A percentile compares a stretch with the other conserved stretches of the same genome.
phyloP scores from a whole-genome alignment of 179 eudicot species.

The Sideroxylon spinosum region DNA sequence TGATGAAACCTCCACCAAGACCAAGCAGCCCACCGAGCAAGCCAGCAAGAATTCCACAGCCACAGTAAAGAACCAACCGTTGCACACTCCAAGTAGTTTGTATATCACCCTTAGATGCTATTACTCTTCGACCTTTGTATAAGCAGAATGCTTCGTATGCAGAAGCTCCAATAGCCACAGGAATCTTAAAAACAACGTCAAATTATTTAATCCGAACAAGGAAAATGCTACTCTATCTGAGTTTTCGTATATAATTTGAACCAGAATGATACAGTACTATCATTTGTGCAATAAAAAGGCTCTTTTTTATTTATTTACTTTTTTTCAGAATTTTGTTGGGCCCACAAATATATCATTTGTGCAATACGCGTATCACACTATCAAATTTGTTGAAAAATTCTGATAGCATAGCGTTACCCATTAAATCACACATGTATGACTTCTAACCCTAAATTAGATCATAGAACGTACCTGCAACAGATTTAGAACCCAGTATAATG shows the following conservation, averaged over 20 bases:
- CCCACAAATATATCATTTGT: too few relatives aligned
- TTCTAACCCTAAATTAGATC: background rate
- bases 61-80: conserved; percentile 42
- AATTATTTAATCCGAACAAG: too few relatives aligned
- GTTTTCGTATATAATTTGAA: too few relatives aligned
- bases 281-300: too few relatives aligned
- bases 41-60: conserved; percentile 49
- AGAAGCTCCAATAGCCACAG: conserved; percentile 53
- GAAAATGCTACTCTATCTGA: too few relatives aligned
- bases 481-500: conserved; percentile 40
- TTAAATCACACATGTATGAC: background rate
- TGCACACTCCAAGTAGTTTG: conserved; percentile 33
- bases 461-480: conserved; percentile 43
- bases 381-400: too few relatives aligned
- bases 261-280: too few relatives aligned
- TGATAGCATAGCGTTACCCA: too few relatives aligned
- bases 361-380: too few relatives aligned
- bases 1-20: conserved; percentile 67
- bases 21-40: conserved; percentile 67
- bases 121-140: conserved; percentile 45
- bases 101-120: conserved; percentile 41
- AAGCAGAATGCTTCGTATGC: conserved; percentile 48
- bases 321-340: background rate
- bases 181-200: conserved; percentile 29
- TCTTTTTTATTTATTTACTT: background rate